Evolutionary conservation across 768 basidiomycete genomes (phyloP).

Genomic region (Lentinula edodes): DNA sequence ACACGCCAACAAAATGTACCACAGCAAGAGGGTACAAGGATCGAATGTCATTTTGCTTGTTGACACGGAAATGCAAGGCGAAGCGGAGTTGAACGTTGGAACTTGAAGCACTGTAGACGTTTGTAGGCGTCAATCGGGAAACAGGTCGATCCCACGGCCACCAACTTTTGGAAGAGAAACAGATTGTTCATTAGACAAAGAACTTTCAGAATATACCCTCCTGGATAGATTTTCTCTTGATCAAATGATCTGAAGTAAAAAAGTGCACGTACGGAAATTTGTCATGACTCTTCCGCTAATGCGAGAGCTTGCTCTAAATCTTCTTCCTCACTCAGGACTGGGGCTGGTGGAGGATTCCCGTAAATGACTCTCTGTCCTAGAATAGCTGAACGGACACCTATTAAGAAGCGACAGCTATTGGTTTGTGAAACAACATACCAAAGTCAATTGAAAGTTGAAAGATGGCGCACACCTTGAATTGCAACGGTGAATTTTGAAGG

Average conservation of each 20-base stretch:
- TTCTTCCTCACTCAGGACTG: constrained; percentile 47
- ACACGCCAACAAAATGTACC: too few relatives aligned
- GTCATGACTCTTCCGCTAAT: constrained; percentile 24
- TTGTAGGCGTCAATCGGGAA: too few relatives aligned
- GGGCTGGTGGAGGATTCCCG: constrained; percentile 60
- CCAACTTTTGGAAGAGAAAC: too few relatives aligned
- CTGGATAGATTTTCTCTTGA: too few relatives aligned
- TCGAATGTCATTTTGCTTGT: too few relatives aligned
- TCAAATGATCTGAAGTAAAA: too few relatives aligned
- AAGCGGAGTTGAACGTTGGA: too few relatives aligned
- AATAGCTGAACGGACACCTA: constrained; percentile 45
- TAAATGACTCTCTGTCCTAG: constrained; percentile 69
- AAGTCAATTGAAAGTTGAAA: constrained; percentile 79
- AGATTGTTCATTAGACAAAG: background rate
- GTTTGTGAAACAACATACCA: constrained; percentile 38
- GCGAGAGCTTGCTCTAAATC: constrained; percentile 73
- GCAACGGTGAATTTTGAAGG: constrained; percentile 61
- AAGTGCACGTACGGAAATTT: background rate
- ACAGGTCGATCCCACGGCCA: too few relatives aligned
- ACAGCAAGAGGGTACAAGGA: too few relatives aligned
- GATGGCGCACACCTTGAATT: constrained; percentile 78
- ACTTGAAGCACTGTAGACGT: too few relatives aligned
- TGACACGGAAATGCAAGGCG: too few relatives aligned
- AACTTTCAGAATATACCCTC: too few relatives aligned
- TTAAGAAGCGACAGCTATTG: background rate